Evolutionary conservation across 1,284 basidiomycete species (phyloP).

Genomic region (Lignosus rhinocerotis): DNA sequence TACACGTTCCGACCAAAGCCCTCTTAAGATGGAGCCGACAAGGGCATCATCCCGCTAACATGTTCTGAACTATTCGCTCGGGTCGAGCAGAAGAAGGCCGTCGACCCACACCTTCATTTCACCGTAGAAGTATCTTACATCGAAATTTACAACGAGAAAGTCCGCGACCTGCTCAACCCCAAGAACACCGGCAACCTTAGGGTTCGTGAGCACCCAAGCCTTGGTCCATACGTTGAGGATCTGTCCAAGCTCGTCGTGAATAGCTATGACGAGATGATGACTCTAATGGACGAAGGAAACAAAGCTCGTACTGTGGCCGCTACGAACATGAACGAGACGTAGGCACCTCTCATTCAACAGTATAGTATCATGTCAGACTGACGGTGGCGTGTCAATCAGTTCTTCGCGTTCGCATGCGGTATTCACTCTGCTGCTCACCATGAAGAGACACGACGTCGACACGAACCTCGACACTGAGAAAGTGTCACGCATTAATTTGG

Average conservation of each 20-base stretch:
- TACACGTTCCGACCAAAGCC: background rate
- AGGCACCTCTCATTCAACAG: conserved; percentile 29
- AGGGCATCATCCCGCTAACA: conserved; percentile 96
- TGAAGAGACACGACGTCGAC: conserved; percentile 81
- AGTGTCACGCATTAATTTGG: conserved; percentile 92
- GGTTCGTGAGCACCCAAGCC: conserved; percentile 93
- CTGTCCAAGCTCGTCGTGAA: conserved; percentile 91
- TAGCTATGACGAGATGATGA: conserved; percentile 95
- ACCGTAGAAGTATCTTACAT: conserved; percentile 98
- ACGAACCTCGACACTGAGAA: conserved; percentile 94
- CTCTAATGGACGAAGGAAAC: conserved; percentile 99
- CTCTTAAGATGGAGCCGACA: conserved; percentile 84
- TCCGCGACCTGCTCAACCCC: conserved; percentile 94
- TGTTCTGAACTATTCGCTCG: conserved; percentile 91
- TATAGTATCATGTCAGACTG: background rate
- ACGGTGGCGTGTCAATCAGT: conserved; percentile 36
- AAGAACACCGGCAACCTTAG: conserved; percentile 96
- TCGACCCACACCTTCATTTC: conserved; percentile 75
- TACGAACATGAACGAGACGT: conserved; percentile 99
- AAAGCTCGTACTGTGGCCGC: conserved; percentile 97
- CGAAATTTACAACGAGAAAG: conserved; percentile 99
- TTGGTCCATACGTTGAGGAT: conserved; percentile 97
- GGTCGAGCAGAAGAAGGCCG: conserved; percentile 65
- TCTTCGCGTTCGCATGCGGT: conserved; percentile 98
- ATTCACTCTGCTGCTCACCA: conserved; percentile 91